Evolutionary conservation across 805 yeast genomes (phyloP), one percentile per base, ranked within the genome.

Genomic region (Saturnispora ahearnii): DNA sequence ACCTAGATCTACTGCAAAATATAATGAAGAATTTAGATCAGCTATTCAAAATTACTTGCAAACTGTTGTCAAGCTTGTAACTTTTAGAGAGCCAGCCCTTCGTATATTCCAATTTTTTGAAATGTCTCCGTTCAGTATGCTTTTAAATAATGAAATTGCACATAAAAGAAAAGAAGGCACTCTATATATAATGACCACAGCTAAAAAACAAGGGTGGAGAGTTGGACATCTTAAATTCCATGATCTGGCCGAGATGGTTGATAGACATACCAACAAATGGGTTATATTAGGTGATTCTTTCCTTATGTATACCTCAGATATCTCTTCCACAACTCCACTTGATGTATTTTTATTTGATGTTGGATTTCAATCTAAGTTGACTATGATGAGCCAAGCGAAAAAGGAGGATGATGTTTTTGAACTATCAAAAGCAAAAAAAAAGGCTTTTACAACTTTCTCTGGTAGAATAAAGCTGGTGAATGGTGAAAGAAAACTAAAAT

Each of bases 261-360:
- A 79, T 55, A 80, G 99, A 65, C 91, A 95, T 57, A 82, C 95
- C 0, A 82, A 82, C 38, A 93, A 93, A 65, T 93, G 99, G 99
- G 81, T 88, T 54, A 68, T 93, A 50, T 79, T 93, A 2, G 76
- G 98, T 51, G 84, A 82, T 61, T 84, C 96, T 1, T 93, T 87
- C 59, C 73, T 93, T 40, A 78, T 85, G 68, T 86, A 87, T 62
- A 96, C 89, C 1, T 81, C 95, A 3, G 90, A 87, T 61, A 82
- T 90, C 51, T 79, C 83, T 58, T 84, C 95, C 4, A 87, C 97
- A 0, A 81, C 88, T 0, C 95, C 96, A 0, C 71, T 88, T 46
- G 99, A 93, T 56, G 96, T 93, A 0, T 93, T 93, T 58, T 59
- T 91, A 38, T 86, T 91, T n/a, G 99, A 95, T 59, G 65, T 81